Evolutionary conservation across 192 early-diverging fungal genomes (phyloP), one percentile per base, ranked within the genome.

Genomic region (Coemansia sp.): DNA sequence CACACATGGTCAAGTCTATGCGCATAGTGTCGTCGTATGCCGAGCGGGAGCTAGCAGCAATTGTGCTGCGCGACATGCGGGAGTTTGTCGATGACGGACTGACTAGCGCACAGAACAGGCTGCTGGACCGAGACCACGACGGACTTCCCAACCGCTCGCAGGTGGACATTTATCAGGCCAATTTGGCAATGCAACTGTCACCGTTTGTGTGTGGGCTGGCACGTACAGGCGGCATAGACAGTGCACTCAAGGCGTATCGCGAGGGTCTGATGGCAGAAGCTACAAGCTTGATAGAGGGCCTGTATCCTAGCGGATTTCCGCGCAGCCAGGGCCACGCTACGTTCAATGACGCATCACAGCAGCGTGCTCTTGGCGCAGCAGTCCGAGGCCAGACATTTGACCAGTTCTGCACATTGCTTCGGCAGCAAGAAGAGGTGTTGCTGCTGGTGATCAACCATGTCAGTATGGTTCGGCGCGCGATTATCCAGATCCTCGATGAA

Each of bases 321-420:
- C 72, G 78, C 18, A 74, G 77, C 56, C 52, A 52, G n/a, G 74
- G 69, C 4, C 75, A 77, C 18, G 69, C 73, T 0, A 38, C 53
- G 23, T 75, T 78, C 11, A 71, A 59, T 41, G 76, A 73, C 18
- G 68, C 67, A 14, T 38, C 69, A 2, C 71, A 72, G 70, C 78
- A 80, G 59, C 65, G 75, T n/a, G 58, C 71, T 3, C 67, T 77
- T 71, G 83, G 84, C 58, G 54, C 75, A 16, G 85, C 85, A 1
- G 76, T 94, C 6, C 86, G 90, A 0, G 87, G 76, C 14, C 93
- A 97, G 92, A 88, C 90, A 2, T 90, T 95, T 68, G 87, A 92
- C 48, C 81, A 90, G 19, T 98, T 94, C 65, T 89, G 89, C 59
- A 83, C 88, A 22, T 83, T 93, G 72, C 68, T 97, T 2, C 64